A percentile compares a stretch with the other conserved stretches of the same genome.
Conservation (phyloP, 2,329 filamentous ascomycete genomes). For the Penicillium sp. region DNA sequence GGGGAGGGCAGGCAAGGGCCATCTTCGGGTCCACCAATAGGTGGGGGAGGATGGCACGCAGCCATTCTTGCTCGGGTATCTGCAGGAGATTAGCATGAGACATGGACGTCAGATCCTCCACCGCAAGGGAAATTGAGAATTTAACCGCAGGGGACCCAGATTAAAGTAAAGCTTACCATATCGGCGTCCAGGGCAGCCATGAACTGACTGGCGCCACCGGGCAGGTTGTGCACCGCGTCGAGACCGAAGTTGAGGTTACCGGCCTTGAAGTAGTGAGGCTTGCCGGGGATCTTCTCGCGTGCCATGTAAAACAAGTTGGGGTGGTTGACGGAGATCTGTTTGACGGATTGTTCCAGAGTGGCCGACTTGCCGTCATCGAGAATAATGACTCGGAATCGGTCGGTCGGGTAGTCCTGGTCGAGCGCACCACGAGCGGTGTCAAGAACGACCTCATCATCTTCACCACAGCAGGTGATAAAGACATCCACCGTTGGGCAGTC, state of each 20-base stretch:
- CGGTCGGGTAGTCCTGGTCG: constrained; percentile 40
- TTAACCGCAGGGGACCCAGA: not conserved
- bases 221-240: constrained; percentile 48
- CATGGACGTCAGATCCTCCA: not conserved
- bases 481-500: constrained; percentile 42
- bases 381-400: constrained; percentile 37
- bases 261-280: constrained; percentile 56
- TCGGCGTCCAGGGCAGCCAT: constrained; percentile 64
- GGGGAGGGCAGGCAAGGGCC: constrained; percentile 57
- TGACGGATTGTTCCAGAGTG: constrained; percentile 33
- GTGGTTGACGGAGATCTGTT: constrained; percentile 33
- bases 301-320: constrained; percentile 43
- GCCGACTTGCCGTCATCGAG: constrained; percentile 39
- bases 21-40: constrained; percentile 54
- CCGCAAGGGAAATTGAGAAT: not conserved
- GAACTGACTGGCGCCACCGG: constrained; percentile 54
- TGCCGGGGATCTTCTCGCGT: constrained; percentile 39
- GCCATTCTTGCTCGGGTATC: constrained; percentile 59
- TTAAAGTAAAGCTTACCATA: constrained; percentile 43
- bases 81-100: constrained; percentile 24
- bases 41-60: constrained; percentile 58
- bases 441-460: constrained; percentile 41
- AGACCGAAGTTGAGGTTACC: constrained; percentile 61
- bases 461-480: constrained; percentile 44
- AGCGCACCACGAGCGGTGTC: constrained; percentile 39